These are phyloP conservation scores for Pythium angustatum DNA, from an alignment of 352 stramenopile species.

Conservation along the genomic window DNA sequence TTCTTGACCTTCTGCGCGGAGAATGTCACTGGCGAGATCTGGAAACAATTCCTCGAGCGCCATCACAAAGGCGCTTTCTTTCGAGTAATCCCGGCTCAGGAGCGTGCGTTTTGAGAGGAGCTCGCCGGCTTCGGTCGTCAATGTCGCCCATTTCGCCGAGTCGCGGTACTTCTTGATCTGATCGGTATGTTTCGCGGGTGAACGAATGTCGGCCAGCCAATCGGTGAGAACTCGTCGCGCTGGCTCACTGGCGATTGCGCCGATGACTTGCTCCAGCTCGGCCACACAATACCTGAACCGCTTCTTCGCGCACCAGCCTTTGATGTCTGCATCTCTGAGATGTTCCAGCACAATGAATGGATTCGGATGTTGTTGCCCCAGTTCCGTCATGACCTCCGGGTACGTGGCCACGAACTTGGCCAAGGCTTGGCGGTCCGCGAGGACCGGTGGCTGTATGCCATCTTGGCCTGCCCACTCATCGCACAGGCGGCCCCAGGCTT, in stretches of 20 bases:
- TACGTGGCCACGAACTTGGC: neutral
- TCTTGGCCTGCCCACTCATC: neutral
- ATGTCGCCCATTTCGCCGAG: neutral
- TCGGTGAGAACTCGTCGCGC: neutral
- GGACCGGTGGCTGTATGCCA: neutral
- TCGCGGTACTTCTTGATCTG: neutral
- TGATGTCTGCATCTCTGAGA: neutral
- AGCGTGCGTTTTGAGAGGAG: neutral
- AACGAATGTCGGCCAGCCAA: neutral
- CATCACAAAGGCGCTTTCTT: neutral
- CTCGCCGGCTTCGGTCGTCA: neutral
- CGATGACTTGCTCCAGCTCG: neutral
- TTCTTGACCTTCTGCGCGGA: neutral
- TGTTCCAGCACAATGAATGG: neutral
- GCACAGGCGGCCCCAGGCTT: neutral
- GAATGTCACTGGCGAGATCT: neutral
- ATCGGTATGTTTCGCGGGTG: neutral
- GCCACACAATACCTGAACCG: neutral
- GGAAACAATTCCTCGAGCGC: constrained; percentile 5
- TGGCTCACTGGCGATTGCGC: neutral
- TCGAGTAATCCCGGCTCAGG: neutral
- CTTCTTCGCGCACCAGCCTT: neutral
- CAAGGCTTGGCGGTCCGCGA: neutral
- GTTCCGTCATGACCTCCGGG: neutral
- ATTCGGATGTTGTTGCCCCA: neutral